A percentile compares a stretch with the other conserved stretches of the same genome.
phyloP scores from a whole-genome alignment of 1,139 yeast genomes.

The Taphrina populina region DNA sequence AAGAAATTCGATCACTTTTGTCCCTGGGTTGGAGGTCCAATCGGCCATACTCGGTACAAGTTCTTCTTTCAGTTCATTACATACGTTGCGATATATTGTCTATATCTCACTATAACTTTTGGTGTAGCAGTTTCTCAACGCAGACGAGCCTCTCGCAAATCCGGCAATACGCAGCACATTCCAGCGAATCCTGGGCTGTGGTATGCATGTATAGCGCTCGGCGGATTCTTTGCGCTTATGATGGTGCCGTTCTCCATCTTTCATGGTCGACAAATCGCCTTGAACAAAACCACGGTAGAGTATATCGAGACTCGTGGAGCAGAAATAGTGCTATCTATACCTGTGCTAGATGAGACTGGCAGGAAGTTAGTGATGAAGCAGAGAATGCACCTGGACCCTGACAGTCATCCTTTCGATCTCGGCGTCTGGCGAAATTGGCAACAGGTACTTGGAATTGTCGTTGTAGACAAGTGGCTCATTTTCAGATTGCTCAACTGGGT shows the following conservation, averaged over 20 bases:
- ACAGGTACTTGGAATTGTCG: conserved; percentile 44
- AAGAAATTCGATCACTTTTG: conserved; percentile 74
- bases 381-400: conserved; percentile 37
- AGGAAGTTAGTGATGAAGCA: background rate
- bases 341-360: background rate
- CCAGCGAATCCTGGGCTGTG: conserved; percentile 24
- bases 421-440: conserved; percentile 45
- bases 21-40: conserved; percentile 86
- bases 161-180: conserved; percentile 16
- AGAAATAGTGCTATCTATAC: conserved; percentile 2
- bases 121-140: conserved; percentile 42
- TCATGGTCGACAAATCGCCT: conserved; percentile 39
- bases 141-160: conserved; percentile 5
- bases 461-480: conserved; percentile 39
- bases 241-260: conserved; percentile 42
- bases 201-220: conserved; percentile 30
- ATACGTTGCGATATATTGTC: conserved; percentile 53
- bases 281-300: conserved; percentile 24
- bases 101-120: conserved; percentile 44
- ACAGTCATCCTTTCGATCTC: conserved; percentile 42
- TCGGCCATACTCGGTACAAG: conserved; percentile 77
- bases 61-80: conserved; percentile 69
- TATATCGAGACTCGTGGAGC: conserved; percentile 9
- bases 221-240: conserved; percentile 37
- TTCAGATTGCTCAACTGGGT: conserved; percentile 43